These are phyloP conservation scores for Metarhizium sp. DNA, from an alignment of 2,329 filamentous ascomycete species.

Conservation along the genomic window DNA sequence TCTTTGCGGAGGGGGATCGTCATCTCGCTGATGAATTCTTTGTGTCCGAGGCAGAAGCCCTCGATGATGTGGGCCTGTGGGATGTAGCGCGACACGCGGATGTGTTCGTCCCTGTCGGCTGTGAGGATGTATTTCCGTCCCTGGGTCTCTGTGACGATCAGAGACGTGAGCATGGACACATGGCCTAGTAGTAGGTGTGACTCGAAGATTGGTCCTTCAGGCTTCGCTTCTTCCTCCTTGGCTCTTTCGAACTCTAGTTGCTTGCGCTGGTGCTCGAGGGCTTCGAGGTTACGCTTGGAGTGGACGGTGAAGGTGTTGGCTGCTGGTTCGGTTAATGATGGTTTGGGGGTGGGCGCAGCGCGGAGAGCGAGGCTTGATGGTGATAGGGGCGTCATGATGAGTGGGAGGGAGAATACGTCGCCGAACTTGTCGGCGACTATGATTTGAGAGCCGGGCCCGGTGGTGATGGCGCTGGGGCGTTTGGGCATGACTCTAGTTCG, in stretches of 20 bases:
- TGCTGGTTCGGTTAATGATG: constrained; percentile 32
- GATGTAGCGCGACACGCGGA: constrained; percentile 72
- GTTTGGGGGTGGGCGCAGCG: constrained; percentile 9
- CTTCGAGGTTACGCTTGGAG: constrained; percentile 52
- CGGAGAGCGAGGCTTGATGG: constrained; percentile 7
- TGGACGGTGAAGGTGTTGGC: constrained; percentile 54
- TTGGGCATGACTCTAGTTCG: constrained; percentile 70
- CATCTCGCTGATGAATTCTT: constrained; percentile 71
- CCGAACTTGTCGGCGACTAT: constrained; percentile 91
- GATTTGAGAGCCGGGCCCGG: constrained; percentile 65
- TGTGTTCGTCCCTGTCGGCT: constrained; percentile 58
- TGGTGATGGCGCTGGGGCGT: constrained; percentile 65
- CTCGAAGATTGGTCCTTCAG: constrained; percentile 51
- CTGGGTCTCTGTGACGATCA: constrained; percentile 43
- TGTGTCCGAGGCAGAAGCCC: constrained; percentile 80
- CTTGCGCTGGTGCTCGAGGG: constrained; percentile 49
- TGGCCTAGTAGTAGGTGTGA: constrained; percentile 78
- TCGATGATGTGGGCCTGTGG: constrained; percentile 86
- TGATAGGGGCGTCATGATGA: constrained; percentile 28
- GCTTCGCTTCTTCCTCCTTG: constrained; percentile 14
- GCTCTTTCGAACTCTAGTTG: constrained; percentile 26
- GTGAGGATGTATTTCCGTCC: constrained; percentile 43
- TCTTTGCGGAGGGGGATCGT: constrained; percentile 49
- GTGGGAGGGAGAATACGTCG: constrained; percentile 82
- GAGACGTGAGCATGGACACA: constrained; percentile 84